Evolutionary conservation across 129 eudicot genomes (phyloP).

Genomic region (Artemisia argyi): DNA sequence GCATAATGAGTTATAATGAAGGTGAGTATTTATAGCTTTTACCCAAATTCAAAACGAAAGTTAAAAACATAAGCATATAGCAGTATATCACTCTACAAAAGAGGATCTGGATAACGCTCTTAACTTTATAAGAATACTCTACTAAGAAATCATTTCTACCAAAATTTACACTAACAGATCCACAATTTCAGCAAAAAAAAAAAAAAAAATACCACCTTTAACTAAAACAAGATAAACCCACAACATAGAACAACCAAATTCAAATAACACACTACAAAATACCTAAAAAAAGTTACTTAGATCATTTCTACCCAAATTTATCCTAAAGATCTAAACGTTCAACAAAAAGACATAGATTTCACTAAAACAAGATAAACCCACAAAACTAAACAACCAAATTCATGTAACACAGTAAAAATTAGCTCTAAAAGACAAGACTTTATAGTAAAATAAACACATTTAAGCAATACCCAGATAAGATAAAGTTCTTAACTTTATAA

Average conservation of each 20-base stretch:
- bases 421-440: neutral
- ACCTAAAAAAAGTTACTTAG: neutral
- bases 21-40: no score
- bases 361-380: constrained; percentile 9
- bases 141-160: neutral
- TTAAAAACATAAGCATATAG: neutral
- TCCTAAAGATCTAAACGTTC: constrained; percentile 15
- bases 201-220: neutral
- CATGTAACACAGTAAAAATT: neutral
- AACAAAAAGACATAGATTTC: neutral
- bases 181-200: neutral
- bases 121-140: neutral
- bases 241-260: neutral
- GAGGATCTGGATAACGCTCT: constrained; percentile 4
- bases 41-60: neutral
- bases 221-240: constrained; percentile 8
- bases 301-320: constrained; percentile 4
- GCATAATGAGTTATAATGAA: no score
- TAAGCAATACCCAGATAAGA: neutral
- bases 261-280: neutral
- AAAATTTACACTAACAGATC: constrained; percentile 16
- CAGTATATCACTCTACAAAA: no score
- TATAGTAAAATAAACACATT: no score
- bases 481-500: neutral
- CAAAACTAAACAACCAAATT: neutral